phyloP scores from a whole-genome alignment of 352 stramenopile species.

The Globisporangium camurandrum region DNA sequence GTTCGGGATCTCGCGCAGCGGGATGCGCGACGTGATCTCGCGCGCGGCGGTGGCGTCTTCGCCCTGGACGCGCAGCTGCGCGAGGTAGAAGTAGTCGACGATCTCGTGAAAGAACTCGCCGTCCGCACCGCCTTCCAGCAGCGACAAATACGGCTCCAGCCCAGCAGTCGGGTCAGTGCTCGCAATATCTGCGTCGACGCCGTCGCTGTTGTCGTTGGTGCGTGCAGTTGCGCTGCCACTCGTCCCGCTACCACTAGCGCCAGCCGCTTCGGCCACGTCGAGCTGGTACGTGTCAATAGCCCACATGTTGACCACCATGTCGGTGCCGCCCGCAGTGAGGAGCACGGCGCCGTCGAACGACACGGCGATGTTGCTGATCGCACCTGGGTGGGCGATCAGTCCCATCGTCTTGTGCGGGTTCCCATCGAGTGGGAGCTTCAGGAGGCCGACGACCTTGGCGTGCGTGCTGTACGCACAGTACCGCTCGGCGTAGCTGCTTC shows the following conservation, averaged over 20 bases:
- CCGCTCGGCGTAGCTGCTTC: conserved; percentile 26
- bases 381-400: conserved; percentile 87
- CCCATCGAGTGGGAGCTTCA: conserved; percentile 88
- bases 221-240: background rate
- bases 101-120: conserved; percentile 89
- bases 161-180: background rate
- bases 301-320: conserved; percentile 92
- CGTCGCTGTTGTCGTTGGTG: background rate
- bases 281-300: conserved; percentile 72
- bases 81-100: conserved; percentile 94
- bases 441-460: conserved; percentile 76
- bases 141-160: conserved; percentile 70
- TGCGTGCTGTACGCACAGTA: conserved; percentile 79
- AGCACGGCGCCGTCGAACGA: conserved; percentile 83
- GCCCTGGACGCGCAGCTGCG: conserved; percentile 86
- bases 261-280: conserved; percentile 58
- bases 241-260: background rate
- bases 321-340: conserved; percentile 80
- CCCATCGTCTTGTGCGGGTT: conserved; percentile 90
- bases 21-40: conserved; percentile 64
- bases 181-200: background rate
- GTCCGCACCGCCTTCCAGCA: conserved; percentile 79
- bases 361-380: conserved; percentile 82
- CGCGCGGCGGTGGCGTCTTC: conserved; percentile 78
- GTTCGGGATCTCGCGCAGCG: conserved; percentile 86